Conservation (phyloP, 2,329 filamentous ascomycete species). For the Calonectria ilicicola region DNA sequence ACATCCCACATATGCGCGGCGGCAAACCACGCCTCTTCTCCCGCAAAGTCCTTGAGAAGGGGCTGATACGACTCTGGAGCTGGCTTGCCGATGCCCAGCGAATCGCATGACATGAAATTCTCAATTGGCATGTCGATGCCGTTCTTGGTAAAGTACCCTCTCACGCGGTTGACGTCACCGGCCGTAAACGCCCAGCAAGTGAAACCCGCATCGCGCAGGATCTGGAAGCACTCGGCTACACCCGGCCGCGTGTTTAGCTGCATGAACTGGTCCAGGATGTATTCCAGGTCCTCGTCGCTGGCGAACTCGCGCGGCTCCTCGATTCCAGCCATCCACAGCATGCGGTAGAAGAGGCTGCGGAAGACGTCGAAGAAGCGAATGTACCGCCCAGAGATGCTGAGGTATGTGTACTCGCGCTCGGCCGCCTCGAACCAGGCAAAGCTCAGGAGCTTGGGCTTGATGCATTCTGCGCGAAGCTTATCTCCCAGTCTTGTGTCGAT, state of each 20-base stretch:
- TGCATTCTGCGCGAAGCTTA: constrained; percentile 50
- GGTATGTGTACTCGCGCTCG: constrained; percentile 63
- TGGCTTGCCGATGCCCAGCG: constrained; percentile 61
- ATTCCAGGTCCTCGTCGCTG: constrained; percentile 55
- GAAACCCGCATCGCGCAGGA: constrained; percentile 58
- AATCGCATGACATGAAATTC: constrained; percentile 65
- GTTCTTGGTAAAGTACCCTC: constrained; percentile 62
- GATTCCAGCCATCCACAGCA: constrained; percentile 57
- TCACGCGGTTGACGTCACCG: constrained; percentile 61
- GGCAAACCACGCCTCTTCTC: constrained; percentile 64
- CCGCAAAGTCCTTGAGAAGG: constrained; percentile 55
- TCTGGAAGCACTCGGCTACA: constrained; percentile 54
- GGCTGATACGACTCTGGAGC: constrained; percentile 58
- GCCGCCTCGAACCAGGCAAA: constrained; percentile 60
- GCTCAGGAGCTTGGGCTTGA: constrained; percentile 57
- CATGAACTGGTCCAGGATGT: constrained; percentile 53
- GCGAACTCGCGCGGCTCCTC: constrained; percentile 54
- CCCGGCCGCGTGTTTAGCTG: constrained; percentile 53
- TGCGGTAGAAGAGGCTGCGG: constrained; percentile 60
- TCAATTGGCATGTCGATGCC: constrained; percentile 62
- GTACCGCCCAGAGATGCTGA: constrained; percentile 58
- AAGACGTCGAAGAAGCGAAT: constrained; percentile 57
- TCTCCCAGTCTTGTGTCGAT: constrained; percentile 56
- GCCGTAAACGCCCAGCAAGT: constrained; percentile 67
- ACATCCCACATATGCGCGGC: constrained; percentile 73